A percentile compares a stretch with the other conserved stretches of the same genome.
These are phyloP conservation scores for Tetragonia tetragonoides DNA, from an alignment of 148 eudicot species.

Conservation along the genomic window DNA sequence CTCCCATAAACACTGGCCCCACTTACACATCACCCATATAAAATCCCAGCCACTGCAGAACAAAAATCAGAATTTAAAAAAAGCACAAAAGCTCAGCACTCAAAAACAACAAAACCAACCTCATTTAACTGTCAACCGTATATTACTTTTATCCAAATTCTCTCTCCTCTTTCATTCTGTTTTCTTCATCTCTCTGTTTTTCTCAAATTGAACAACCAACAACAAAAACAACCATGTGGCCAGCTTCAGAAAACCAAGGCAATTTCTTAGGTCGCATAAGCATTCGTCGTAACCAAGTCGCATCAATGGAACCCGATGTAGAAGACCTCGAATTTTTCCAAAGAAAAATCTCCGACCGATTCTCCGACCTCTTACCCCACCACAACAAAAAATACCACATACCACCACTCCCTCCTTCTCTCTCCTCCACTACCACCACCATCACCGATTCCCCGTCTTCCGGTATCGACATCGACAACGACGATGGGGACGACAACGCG, in stretches of 20 bases:
- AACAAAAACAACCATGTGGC: slow-evolving; percentile 30
- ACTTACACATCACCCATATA: slow-evolving; percentile 13
- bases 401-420: slow-evolving; percentile 6
- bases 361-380: slow-evolving; percentile 45
- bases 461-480: neutral
- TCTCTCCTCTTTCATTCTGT: neutral
- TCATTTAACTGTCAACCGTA: slow-evolving; percentile 30
- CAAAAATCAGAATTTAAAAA: neutral
- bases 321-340: slow-evolving; percentile 73
- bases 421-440: neutral
- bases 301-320: slow-evolving; percentile 51
- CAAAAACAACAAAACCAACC: neutral
- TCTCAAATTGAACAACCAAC: slow-evolving; percentile 4
- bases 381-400: neutral
- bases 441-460: slow-evolving; percentile 16
- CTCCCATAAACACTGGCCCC: slow-evolving; percentile 22
- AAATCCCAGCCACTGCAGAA: neutral
- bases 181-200: neutral
- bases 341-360: slow-evolving; percentile 57
- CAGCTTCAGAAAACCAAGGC: slow-evolving; percentile 61
- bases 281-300: slow-evolving; percentile 81
- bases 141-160: slow-evolving; percentile 8
- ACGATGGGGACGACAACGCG: slow-evolving; percentile 4
- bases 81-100: neutral
- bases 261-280: slow-evolving; percentile 80